Conservation (phyloP, 768 basidiomycete species). For the Agaricus blazei region DNA sequence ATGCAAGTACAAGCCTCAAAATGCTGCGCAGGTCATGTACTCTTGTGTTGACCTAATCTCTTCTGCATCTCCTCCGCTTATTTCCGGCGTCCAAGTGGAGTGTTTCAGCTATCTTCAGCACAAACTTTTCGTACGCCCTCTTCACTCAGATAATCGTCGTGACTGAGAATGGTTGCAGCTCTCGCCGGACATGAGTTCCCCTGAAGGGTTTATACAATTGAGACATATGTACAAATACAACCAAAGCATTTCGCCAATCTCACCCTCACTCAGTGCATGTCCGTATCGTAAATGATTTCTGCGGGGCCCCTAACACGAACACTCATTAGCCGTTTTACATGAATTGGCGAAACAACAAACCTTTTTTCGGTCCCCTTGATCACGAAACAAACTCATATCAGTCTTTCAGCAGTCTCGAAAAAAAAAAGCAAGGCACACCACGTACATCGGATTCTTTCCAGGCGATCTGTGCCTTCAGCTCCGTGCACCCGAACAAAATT, state of each 20-base stretch:
- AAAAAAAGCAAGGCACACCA: not conserved
- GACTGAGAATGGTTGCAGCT: too few species aligned
- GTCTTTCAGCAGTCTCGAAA: not conserved
- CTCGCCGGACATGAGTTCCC: too few species aligned
- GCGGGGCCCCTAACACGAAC: conserved; percentile 25
- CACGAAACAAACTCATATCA: not conserved
- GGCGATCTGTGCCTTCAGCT: conserved; percentile 45
- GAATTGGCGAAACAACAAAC: conserved; percentile 14
- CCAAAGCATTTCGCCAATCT: not conserved
- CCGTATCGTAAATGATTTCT: conserved; percentile 27
- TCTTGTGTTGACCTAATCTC: too few species aligned
- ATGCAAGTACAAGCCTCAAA: too few species aligned
- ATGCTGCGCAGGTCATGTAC: too few species aligned
- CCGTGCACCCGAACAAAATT: conserved; percentile 48
- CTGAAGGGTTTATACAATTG: not conserved
- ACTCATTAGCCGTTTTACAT: not conserved
- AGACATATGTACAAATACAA: conserved; percentile 3
- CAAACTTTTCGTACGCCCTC: too few species aligned
- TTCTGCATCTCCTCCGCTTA: too few species aligned
- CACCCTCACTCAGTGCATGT: conserved; percentile 1
- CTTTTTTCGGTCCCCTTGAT: conserved; percentile 30
- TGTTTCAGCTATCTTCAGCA: too few species aligned
- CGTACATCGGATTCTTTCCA: conserved; percentile 43
- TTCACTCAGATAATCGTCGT: too few species aligned
- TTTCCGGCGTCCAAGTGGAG: too few species aligned